Evolutionary conservation across 179 eudicot species (phyloP), one percentile per base, ranked within the genome.

Genomic region (Nepenthes alata): DNA sequence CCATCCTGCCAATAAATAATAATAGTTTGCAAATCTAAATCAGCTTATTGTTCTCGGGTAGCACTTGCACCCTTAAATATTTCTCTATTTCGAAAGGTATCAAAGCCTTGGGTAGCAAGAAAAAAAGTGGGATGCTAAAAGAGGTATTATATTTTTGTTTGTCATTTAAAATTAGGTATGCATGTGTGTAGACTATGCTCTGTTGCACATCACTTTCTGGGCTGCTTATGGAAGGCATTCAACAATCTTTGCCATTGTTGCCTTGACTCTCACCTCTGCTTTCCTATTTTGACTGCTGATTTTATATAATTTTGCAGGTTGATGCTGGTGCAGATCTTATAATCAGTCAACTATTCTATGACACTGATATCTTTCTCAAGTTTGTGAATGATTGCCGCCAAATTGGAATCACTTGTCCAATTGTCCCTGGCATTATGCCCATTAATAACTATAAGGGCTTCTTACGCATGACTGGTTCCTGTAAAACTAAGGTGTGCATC

Each of bases 371-470:
- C 39, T 94, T 90, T 71, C 87, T 94, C 44, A 94, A 87, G 74
- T 94, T 94, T 74, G 97, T 90, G 37, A 81, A 83, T 71, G 97
- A 93, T 58, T 93, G 95, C 70, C 95, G 94, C 63, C 89, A 87
- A 78, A 82, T 94, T 69, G 99, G 99, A 64, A 94, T 94, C 56
- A 82, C 71, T 35, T 87, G 97, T 64, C 99, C 97, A 5, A 94
- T 93, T 57, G 99, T 94, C 60, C 99, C 99, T 47, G 99, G 99
- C 14, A 94, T 94, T 57, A 94, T 94, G 99, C 99, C 99, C 65
- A 94, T 94, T 64, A 90, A 94, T 70, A 94, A 94, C 75, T 94
- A 89, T 59, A 90, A 78, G 78, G 99, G 99, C 68, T 94, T 94
- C 69, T 0, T 85, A 8, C 82, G 99, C 62, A 94, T 94, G 97